These are phyloP conservation scores for Pelargonium nanum DNA, from an alignment of 345 rosid genomes.

Conservation along the genomic window DNA sequence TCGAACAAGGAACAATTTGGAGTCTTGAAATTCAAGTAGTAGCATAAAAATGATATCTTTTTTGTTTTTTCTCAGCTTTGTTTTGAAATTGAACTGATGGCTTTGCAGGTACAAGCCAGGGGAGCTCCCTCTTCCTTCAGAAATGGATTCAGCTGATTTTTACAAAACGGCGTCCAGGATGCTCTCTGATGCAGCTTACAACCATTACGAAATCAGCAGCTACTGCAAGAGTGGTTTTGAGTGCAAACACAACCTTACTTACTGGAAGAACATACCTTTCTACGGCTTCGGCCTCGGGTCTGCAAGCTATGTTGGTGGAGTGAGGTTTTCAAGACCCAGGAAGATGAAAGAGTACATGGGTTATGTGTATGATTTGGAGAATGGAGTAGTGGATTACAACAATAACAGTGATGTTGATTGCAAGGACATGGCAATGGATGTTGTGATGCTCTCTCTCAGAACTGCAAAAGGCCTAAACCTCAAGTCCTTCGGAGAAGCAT, in stretches of 20 bases:
- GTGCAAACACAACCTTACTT: constrained; percentile 73
- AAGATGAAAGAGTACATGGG: constrained; percentile 55
- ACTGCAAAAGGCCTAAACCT: constrained; percentile 72
- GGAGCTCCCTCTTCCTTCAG: constrained; percentile 80
- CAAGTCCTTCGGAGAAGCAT: constrained; percentile 41
- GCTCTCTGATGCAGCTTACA: constrained; percentile 59
- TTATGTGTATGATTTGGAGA: constrained; percentile 60
- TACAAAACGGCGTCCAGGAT: constrained; percentile 56
- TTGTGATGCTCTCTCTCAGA: constrained; percentile 80
- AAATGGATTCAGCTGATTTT: constrained; percentile 65
- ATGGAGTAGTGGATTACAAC: constrained; percentile 21
- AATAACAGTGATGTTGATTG: constrained; percentile 30
- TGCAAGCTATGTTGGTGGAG: constrained; percentile 70
- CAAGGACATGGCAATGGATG: constrained; percentile 67
- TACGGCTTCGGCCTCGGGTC: constrained; percentile 89
- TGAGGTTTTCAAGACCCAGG: constrained; percentile 86
- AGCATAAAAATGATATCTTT: too few relatives aligned
- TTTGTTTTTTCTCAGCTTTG: background rate
- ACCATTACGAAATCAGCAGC: constrained; percentile 84
- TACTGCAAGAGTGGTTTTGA: constrained; percentile 51
- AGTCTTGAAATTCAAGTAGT: too few relatives aligned
- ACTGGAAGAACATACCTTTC: constrained; percentile 83
- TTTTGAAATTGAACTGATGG: constrained; percentile 1
- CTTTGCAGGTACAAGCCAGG: constrained; percentile 76
- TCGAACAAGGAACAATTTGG: too few relatives aligned